Evolutionary conservation across 495 filamentous ascomycete species (phyloP).

Genomic region (Lichina pygmaea): DNA sequence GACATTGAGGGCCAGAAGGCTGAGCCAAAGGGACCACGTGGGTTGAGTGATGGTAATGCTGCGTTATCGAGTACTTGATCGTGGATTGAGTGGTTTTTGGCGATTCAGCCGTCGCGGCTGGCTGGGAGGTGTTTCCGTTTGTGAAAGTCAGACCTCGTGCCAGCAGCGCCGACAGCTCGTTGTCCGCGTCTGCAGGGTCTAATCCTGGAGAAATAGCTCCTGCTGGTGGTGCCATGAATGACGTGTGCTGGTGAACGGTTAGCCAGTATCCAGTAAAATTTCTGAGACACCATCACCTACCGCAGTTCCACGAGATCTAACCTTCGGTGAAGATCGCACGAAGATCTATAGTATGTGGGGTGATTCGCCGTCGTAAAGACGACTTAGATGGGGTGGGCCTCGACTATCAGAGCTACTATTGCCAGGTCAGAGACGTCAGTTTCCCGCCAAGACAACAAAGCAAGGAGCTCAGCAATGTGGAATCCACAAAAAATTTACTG

Average conservation of each 20-base stretch:
- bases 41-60: constrained; percentile 51
- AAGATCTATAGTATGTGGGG: not conserved
- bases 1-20: not conserved
- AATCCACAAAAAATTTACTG: no score
- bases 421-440: no score
- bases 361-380: no score
- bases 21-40: constrained; percentile 15
- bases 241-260: not conserved
- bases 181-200: constrained; percentile 13
- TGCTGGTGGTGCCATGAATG: not conserved
- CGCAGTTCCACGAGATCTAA: not conserved
- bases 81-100: constrained; percentile 12
- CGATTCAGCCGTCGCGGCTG: constrained; percentile 5
- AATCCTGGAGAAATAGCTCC: not conserved
- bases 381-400: no score
- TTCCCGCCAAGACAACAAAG: no score
- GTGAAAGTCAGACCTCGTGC: constrained; percentile 32
- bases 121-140: constrained; percentile 6
- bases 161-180: constrained; percentile 44
- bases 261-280: not conserved
- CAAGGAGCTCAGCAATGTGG: no score
- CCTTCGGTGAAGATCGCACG: not conserved
- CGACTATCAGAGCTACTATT: no score
- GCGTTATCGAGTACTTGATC: constrained; percentile 38
- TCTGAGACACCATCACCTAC: not conserved